Evolutionary conservation across 768 basidiomycete species (phyloP).

Genomic region (Amanita subjunquillea): DNA sequence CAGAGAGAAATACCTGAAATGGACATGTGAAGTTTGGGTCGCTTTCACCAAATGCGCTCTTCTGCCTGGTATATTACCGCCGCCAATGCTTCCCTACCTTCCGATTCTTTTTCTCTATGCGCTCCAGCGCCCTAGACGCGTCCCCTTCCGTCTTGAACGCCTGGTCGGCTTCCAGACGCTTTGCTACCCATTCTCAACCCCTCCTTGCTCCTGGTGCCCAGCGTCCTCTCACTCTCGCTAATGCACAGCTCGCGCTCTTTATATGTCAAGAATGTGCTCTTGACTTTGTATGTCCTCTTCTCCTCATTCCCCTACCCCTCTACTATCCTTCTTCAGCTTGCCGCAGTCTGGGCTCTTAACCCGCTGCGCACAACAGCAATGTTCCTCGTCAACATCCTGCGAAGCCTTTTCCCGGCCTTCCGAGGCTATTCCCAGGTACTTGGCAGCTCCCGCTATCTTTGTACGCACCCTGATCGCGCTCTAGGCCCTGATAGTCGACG

Average conservation of each 20-base stretch:
- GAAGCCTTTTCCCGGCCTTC: conserved; percentile 73
- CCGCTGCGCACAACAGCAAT: conserved; percentile 64
- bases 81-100: conserved; percentile 24
- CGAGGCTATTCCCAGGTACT: conserved; percentile 72
- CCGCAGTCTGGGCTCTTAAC: conserved; percentile 40
- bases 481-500: conserved; percentile 71
- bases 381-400: conserved; percentile 57
- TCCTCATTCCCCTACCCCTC: conserved; percentile 1
- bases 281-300: conserved; percentile 34
- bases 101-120: conserved; percentile 25
- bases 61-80: conserved; percentile 32
- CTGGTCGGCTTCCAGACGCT: conserved; percentile 48
- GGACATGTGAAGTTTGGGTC: conserved; percentile 33
- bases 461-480: conserved; percentile 13
- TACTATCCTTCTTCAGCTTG: conserved; percentile 21
- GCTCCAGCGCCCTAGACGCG: conserved; percentile 8
- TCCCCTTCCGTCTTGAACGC: conserved; percentile 32
- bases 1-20: conserved; percentile 16
- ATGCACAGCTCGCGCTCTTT: conserved; percentile 44
- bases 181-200: conserved; percentile 33
- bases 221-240: conserved; percentile 47
- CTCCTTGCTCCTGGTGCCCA: conserved; percentile 59
- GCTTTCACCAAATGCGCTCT: conserved; percentile 34
- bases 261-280: conserved; percentile 44
- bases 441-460: conserved; percentile 8